Evolutionary conservation across 176 grass and related monocot genomes (phyloP), one percentile per base, ranked within the genome.

Genomic region (Cocos nucifera): DNA sequence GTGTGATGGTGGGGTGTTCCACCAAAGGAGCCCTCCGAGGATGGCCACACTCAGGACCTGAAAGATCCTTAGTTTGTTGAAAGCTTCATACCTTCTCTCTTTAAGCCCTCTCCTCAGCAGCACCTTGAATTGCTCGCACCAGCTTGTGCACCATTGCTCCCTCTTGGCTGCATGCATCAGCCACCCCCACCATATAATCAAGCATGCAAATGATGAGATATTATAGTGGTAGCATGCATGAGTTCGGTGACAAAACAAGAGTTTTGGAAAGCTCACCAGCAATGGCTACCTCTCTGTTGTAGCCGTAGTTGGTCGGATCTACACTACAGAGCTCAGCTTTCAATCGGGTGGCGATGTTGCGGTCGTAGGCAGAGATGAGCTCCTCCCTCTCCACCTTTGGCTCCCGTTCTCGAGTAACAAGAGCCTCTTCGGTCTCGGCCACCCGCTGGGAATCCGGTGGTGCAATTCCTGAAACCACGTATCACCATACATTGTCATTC

Each of bases 251-350:
- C 35, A 44, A 14, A 44, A 3, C 35, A 12, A 44, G 35, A 14
- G 2, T 44, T 6, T 44, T 3, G 10, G 35, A 44, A 44, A 44
- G 35, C 26, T 22, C 50, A 51, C 57, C 25, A 17, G 23, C 39
- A 57, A 19, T 52, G 44, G 44, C 19, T 6, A 5, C 54, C 3
- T 27, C 66, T 52, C 64, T 50, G 25, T 20, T 54, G 59, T 58
- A 73, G 4, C 80, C 80, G 5, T 67, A 61, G 35, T 61, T 57
- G 22, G 48, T n/a, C 0, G 51, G 69, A 23, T 83, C 80, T 1
- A 53, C 32, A 10, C 62, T 53, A 24, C 81, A 97, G 21, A 92
- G 69, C 56, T 97, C 93, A 1, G 80, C 77, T 78, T 98, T 98
- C 59, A 98, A 57, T 19, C 44, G 51, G 24, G 87, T 78, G 22